These are phyloP conservation scores for Rhizopogon vesiculosus DNA, from an alignment of 768 basidiomycete genomes.

Conservation along the genomic window DNA sequence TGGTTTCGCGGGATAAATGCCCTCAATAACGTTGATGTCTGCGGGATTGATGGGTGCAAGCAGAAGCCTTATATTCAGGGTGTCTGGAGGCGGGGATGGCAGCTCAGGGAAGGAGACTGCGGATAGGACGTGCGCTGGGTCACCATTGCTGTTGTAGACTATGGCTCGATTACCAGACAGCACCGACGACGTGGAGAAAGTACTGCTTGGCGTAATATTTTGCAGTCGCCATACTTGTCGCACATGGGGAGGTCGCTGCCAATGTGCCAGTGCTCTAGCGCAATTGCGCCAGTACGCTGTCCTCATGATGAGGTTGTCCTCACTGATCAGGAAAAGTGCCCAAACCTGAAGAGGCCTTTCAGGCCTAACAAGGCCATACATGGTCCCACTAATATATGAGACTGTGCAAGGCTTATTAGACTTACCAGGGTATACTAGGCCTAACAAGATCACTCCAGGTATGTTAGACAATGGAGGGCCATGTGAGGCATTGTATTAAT, in stretches of 20 bases:
- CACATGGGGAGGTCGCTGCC: not conserved
- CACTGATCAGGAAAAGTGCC: not conserved
- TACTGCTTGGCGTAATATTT: not conserved
- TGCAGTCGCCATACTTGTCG: not conserved
- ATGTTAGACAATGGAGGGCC: too few species aligned
- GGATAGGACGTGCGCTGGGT: slow-evolving; percentile 56
- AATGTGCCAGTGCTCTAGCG: not conserved
- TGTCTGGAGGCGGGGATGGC: slow-evolving; percentile 47
- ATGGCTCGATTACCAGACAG: slow-evolving; percentile 51
- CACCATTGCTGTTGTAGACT: slow-evolving; percentile 57
- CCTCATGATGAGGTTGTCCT: too few species aligned
- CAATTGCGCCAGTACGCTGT: not conserved
- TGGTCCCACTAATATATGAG: too few species aligned
- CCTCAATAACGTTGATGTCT: slow-evolving; percentile 77
- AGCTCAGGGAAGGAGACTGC: slow-evolving; percentile 48
- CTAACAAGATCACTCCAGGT: too few species aligned
- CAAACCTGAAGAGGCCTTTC: not conserved
- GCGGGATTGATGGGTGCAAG: slow-evolving; percentile 79
- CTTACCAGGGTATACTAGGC: too few species aligned
- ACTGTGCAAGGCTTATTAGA: too few species aligned
- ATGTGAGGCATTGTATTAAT: too few species aligned
- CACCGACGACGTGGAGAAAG: slow-evolving; percentile 28
- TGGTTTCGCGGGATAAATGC: slow-evolving; percentile 74
- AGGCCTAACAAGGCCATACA: not conserved
- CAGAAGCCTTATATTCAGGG: slow-evolving; percentile 62